Evolutionary conservation across 2,329 filamentous ascomycete genomes (phyloP).

Genomic region (Cercospora sojina): DNA sequence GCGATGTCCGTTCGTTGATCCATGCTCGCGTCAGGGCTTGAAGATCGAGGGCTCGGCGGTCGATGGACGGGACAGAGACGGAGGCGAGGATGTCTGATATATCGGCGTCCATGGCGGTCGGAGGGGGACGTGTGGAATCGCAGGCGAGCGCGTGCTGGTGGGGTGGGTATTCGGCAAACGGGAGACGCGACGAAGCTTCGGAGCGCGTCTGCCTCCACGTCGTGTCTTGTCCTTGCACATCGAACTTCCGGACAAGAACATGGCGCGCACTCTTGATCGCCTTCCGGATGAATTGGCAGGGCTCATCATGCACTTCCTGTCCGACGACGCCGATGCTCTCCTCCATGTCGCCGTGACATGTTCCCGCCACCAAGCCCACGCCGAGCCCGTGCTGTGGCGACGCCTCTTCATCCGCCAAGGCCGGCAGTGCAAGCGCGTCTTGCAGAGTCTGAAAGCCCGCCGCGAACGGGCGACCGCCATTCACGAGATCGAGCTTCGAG

Average conservation of each 20-base stretch:
- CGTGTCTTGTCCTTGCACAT: neutral
- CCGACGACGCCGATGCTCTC: neutral
- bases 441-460: neutral
- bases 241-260: neutral
- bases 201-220: neutral
- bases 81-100: slow-evolving; percentile 56
- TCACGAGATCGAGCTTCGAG: slow-evolving; percentile 7
- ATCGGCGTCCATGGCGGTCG: slow-evolving; percentile 37
- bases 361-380: neutral
- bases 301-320: neutral
- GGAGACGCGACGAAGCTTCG: neutral
- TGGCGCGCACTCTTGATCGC: slow-evolving; percentile 1
- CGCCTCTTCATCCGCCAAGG: neutral
- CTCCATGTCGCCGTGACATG: neutral
- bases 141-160: neutral
- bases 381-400: slow-evolving; percentile 4
- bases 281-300: neutral
- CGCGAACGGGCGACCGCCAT: neutral
- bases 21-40: slow-evolving; percentile 87
- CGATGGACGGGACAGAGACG: slow-evolving; percentile 48
- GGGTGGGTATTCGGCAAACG: neutral
- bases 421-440: neutral
- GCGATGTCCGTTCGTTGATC: slow-evolving; percentile 86
- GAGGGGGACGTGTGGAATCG: no score
- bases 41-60: slow-evolving; percentile 67